Evolutionary conservation across 441 rosid genomes (phyloP), one percentile per base, ranked within the genome.

Genomic region (Croton laevigatus): DNA sequence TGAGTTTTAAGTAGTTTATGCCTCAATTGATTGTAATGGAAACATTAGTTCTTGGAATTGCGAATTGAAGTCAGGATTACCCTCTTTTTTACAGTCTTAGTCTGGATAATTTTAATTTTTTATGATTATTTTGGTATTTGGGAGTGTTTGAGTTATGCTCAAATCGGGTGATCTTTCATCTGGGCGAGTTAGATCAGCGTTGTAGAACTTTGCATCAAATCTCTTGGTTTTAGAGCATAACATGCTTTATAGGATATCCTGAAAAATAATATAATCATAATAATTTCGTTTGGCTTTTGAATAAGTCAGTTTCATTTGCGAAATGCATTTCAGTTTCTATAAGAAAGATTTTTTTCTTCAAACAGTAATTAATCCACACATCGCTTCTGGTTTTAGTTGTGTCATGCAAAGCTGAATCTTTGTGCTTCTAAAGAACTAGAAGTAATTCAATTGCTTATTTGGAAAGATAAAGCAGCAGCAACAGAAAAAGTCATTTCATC

Each of bases 21-120:
- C 20, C 75, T 42, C 23, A 12, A 27, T 65, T 65, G 53, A 13
- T 63, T 51, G 3, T 16, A 62, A 40, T 62, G 36, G 44, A 42
- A 40, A 20, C 55, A 45, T 46, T 5, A 22, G 22, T 46, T 27
- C 3, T 14, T 66, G 22, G 37, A 27, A 23, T 49, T 66, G 32
- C 42, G 32, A 49, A 36, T 51, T 38, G 64, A 58, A 58, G 1
- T 45, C 44, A 12, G 11, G 51, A 48, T 42, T 14, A 6, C 17
- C 14, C 16, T 57, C n/a, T 17, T 20, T 6, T 5, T 53, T 19
- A 20, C 53, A 40, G 8, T 51, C n/a, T 17, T 8, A 16, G 20
- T 51, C 55, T 51, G n/a, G n/a, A 16, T 27, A 44, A 23, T 16
- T 65, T 65, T 65, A 14, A 8, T 16, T n/a, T 34, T 36, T 48